Conservation (phyloP, 495 filamentous ascomycete species). For the Parathielavia hyrcaniae region DNA sequence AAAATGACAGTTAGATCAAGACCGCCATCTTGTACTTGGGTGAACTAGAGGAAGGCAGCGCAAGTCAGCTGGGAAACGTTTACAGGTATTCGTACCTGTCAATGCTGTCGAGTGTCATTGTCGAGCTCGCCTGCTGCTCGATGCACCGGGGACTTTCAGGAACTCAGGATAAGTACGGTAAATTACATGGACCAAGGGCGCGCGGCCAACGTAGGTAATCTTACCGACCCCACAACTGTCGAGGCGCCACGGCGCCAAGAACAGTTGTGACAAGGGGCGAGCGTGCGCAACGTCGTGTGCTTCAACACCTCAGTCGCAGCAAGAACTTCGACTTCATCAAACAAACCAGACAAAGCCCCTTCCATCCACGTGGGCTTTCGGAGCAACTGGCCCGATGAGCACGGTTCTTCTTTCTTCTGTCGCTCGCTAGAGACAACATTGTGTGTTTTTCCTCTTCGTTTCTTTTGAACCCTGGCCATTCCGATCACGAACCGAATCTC, state of each 20-base stretch:
- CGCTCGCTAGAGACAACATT: constrained; percentile 16
- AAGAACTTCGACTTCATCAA: constrained; percentile 1
- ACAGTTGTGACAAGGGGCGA: constrained; percentile 9
- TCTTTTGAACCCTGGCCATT: constrained; percentile 1
- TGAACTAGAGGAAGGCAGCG: no score
- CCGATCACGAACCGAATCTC: background rate
- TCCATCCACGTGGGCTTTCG: constrained; percentile 21
- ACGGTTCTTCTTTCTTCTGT: constrained; percentile 7
- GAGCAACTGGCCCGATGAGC: constrained; percentile 29
- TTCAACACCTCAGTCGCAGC: background rate
- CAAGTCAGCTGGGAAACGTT: no score
- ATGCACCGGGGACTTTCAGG: no score
- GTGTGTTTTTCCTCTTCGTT: constrained; percentile 23
- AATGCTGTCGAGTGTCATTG: no score
- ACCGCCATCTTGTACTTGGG: no score
- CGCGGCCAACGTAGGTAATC: no score
- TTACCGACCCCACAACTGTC: no score
- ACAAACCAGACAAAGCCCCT: background rate
- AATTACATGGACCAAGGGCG: no score
- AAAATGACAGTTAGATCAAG: no score
- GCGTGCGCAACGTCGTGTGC: background rate
- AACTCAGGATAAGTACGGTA: no score
- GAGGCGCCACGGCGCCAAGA: constrained; percentile 35
- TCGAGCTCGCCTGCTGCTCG: no score
- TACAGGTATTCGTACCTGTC: no score